Evolutionary conservation across 495 filamentous ascomycete species (phyloP), one percentile per base, ranked within the genome.

Genomic region (Tirmania nivea): DNA sequence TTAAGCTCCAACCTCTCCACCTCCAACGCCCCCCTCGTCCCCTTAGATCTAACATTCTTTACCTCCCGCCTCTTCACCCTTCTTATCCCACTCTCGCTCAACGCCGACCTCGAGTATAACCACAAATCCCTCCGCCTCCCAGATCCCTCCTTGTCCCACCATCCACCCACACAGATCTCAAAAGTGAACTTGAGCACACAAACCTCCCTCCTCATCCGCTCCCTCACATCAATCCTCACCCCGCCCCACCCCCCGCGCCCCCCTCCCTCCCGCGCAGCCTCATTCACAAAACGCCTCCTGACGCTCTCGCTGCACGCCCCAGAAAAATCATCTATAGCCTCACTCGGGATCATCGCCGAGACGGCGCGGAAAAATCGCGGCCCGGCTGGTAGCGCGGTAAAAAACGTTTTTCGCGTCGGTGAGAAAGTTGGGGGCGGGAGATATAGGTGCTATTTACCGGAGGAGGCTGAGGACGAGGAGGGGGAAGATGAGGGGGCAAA

Each of bases 261-360:
- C 48, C 80, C 77, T 1, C 86, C 88, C 0, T 65, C 82, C 9
- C 77, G 88, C n/a, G 70, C 95, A 21, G 89, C 83, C 35, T 80
- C 84, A 11, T 96, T 96, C 70, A 75, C 79, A n/a, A 96, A 97
- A 69, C 84, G 92, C 57, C 76, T 96, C 7, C 75, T 89, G 70
- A 81, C 83, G 0, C 69, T 75, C 10, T 77, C 86, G 0, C 72
- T 97, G 31, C 90, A 96, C 55, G 65, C 89, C 25, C 90, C 90
- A 0, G 88, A 94, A 68, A 94, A 90, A 62, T 88, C 83, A 1
- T 73, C 77, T 48, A 68, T 84, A 55, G 90, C 89, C 2, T 73
- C 84, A 31, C 67, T 94, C 1, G 79, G 77, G 0, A 68, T 96
- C 6, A 64, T 95, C 39, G 49, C 73, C 71, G 14, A 80, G 86